phyloP scores from a whole-genome alignment of 345 rosid genomes.

The Salix dunnii region DNA sequence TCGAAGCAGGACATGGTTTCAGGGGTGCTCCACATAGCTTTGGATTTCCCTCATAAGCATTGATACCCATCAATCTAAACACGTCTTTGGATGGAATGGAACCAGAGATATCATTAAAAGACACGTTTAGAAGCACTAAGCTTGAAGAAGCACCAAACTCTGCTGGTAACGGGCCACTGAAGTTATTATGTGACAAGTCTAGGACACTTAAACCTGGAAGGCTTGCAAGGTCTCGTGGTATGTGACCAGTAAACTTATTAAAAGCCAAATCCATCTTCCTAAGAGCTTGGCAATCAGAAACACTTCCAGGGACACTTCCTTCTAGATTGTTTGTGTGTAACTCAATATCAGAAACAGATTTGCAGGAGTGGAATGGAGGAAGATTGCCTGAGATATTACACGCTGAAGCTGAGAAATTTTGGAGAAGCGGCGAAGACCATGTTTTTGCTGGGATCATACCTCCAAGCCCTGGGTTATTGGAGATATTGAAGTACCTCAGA shows the following conservation, averaged over 20 bases:
- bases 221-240: constrained; percentile 51
- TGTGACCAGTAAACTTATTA: constrained; percentile 52
- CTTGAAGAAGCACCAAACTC: constrained; percentile 49
- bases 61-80: constrained; percentile 54
- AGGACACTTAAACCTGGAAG: constrained; percentile 49
- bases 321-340: constrained; percentile 50
- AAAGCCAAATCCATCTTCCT: constrained; percentile 48
- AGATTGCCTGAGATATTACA: constrained; percentile 62
- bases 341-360: constrained; percentile 58
- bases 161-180: constrained; percentile 59
- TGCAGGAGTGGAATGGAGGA: constrained; percentile 62
- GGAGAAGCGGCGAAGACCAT: constrained; percentile 70
- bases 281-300: constrained; percentile 59
- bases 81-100: constrained; percentile 55
- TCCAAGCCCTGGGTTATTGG: constrained; percentile 59
- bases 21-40: constrained; percentile 79
- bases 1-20: constrained; percentile 49
- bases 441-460: constrained; percentile 51
- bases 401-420: constrained; percentile 72
- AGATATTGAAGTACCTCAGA: constrained; percentile 74
- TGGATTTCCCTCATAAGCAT: constrained; percentile 62
- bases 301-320: constrained; percentile 47
- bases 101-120: constrained; percentile 61
- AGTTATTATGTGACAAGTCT: constrained; percentile 62
- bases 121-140: constrained; percentile 49